A percentile compares a stretch with the other conserved stretches of the same genome.
Conservation (phyloP, 2,329 filamentous ascomycete species). For the Didymella pinodella region DNA sequence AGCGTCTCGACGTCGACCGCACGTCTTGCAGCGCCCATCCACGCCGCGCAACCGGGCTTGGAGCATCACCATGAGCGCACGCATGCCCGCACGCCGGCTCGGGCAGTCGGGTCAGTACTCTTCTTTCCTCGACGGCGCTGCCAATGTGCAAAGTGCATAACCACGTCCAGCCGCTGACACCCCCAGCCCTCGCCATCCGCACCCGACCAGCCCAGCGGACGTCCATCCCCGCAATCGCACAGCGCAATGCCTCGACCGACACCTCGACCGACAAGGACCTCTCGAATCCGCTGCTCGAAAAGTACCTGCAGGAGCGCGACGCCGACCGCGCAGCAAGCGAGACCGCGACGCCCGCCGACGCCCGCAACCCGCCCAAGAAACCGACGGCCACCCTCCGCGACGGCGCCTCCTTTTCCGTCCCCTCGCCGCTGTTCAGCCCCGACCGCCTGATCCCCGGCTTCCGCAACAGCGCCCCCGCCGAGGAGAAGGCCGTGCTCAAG, state of each 20-base stretch:
- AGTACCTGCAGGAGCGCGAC: slow-evolving; percentile 53
- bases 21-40: slow-evolving; percentile 25
- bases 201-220: slow-evolving; percentile 30
- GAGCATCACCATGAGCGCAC: slow-evolving; percentile 67
- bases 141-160: too few relatives aligned
- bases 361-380: background rate
- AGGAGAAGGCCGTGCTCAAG: slow-evolving; percentile 29
- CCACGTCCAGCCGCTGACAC: slow-evolving; percentile 15
- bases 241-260: slow-evolving; percentile 27
- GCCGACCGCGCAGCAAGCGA: slow-evolving; percentile 10
- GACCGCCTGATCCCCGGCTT: slow-evolving; percentile 40
- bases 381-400: slow-evolving; percentile 17
- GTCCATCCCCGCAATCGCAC: slow-evolving; percentile 27
- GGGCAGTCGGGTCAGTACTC: slow-evolving; percentile 64
- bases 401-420: slow-evolving; percentile 29
- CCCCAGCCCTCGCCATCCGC: slow-evolving; percentile 36
- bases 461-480: slow-evolving; percentile 25
- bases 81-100: slow-evolving; percentile 69
- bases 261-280: slow-evolving; percentile 29
- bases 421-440: slow-evolving; percentile 36
- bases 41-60: slow-evolving; percentile 35
- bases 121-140: background rate
- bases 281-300: slow-evolving; percentile 68
- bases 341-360: background rate
- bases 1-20: slow-evolving; percentile 25